phyloP scores from a whole-genome alignment of 176 grass and related monocot species.

The Oryza officinalis region DNA sequence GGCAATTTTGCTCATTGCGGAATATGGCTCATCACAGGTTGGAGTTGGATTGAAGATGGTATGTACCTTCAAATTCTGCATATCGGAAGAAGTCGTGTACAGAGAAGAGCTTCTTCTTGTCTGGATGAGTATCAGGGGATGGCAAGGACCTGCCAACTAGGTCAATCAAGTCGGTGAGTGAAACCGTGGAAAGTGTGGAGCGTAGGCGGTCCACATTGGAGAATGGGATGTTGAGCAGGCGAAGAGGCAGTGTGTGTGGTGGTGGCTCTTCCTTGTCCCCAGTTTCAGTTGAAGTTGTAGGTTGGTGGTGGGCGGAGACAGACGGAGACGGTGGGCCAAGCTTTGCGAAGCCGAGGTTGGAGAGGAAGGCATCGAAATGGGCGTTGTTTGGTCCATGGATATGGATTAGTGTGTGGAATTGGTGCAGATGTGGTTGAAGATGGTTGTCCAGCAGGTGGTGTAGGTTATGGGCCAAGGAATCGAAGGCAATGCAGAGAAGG shows the following conservation, averaged over 20 bases:
- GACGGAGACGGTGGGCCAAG: constrained; percentile 32
- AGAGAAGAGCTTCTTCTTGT: constrained; percentile 98
- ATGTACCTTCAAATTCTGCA: constrained; percentile 78
- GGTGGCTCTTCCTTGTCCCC: constrained; percentile 40
- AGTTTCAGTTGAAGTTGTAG: not conserved
- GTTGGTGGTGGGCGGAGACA: constrained; percentile 18
- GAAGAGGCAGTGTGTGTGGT: constrained; percentile 53
- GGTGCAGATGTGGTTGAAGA: constrained; percentile 32
- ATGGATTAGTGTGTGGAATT: not conserved
- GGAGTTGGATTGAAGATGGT: not conserved
- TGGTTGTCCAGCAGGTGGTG: constrained; percentile 45
- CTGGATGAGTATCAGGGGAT: constrained; percentile 57
- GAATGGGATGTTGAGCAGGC: constrained; percentile 74
- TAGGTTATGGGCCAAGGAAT: constrained; percentile 65
- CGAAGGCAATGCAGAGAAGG: constrained; percentile 77
- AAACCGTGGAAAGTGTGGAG: constrained; percentile 76
- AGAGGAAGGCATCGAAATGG: constrained; percentile 84
- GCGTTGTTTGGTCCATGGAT: not conserved
- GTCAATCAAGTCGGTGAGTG: constrained; percentile 68
- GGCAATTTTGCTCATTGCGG: too few relatives aligned
- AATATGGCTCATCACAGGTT: too few relatives aligned
- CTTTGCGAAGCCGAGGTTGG: constrained; percentile 76
- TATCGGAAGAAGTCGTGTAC: constrained; percentile 97
- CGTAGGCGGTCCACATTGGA: constrained; percentile 87
- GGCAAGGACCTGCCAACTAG: constrained; percentile 61